Evolutionary conservation across 2,329 filamentous ascomycete genomes (phyloP).

Genomic region (Aspergillus arachidicola): DNA sequence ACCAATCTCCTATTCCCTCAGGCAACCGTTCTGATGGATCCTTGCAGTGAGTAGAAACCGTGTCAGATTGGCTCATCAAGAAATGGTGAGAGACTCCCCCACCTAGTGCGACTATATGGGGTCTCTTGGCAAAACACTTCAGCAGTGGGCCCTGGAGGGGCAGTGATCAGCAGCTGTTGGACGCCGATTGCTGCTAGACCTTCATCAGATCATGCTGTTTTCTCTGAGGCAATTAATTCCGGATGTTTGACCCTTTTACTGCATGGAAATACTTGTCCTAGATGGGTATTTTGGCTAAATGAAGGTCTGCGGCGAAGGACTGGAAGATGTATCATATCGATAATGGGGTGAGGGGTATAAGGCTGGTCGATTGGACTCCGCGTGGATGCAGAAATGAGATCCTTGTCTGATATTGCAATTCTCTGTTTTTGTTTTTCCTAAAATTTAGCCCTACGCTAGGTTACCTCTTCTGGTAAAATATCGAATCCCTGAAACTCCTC

Average conservation of each 20-base stretch:
- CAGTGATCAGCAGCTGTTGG: background rate
- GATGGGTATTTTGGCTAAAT: background rate
- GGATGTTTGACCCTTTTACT: background rate
- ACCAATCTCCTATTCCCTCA: background rate
- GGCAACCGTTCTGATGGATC: slow-evolving; percentile 7
- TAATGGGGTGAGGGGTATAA: background rate
- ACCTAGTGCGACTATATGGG: slow-evolving; percentile 10
- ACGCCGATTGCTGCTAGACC: background rate
- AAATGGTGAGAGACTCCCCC: slow-evolving; percentile 9
- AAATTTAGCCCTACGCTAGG: background rate
- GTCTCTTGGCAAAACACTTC: slow-evolving; percentile 17
- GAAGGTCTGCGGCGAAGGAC: no score
- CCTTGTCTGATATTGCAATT: background rate
- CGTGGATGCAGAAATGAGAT: background rate
- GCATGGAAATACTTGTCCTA: background rate
- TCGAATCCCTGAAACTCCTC: no score
- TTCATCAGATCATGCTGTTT: background rate
- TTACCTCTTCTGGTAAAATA: no score
- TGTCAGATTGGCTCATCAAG: slow-evolving; percentile 2
- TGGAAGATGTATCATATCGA: background rate
- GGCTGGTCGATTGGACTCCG: background rate
- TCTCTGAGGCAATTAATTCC: background rate
- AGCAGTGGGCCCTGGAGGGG: slow-evolving; percentile 16
- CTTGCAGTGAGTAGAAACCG: background rate
- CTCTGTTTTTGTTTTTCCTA: background rate